These are phyloP conservation scores for Termitomyces eurrhizus DNA, from an alignment of 768 basidiomycete genomes.

Conservation along the genomic window DNA sequence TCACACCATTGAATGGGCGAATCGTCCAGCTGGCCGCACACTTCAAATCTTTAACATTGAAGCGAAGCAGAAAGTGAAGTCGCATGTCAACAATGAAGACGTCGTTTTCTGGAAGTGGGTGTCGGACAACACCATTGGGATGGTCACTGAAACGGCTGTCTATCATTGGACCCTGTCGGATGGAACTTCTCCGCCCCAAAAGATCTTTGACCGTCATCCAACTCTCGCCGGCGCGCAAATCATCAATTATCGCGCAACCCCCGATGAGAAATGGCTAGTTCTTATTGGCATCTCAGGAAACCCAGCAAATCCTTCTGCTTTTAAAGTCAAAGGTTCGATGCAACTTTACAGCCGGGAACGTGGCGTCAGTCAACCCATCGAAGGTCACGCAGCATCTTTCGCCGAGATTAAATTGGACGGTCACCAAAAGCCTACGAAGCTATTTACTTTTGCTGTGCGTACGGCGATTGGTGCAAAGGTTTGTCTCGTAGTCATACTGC, in stretches of 20 bases:
- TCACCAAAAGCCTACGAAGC: slow-evolving; percentile 76
- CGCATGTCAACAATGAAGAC: slow-evolving; percentile 91
- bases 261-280: slow-evolving; percentile 97
- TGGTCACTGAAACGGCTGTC: slow-evolving; percentile 93
- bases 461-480: slow-evolving; percentile 99
- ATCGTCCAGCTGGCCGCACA: slow-evolving; percentile 80
- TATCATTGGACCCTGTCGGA: slow-evolving; percentile 87
- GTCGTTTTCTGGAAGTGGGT: slow-evolving; percentile 99
- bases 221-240: slow-evolving; percentile 95
- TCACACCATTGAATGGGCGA: slow-evolving; percentile 12
- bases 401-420: slow-evolving; percentile 91
- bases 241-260: slow-evolving; percentile 93
- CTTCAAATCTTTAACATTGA: slow-evolving; percentile 98
- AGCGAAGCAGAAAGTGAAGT: slow-evolving; percentile 96
- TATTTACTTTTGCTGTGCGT: slow-evolving; percentile 93
- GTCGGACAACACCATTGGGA: slow-evolving; percentile 83
- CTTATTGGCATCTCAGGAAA: slow-evolving; percentile 94
- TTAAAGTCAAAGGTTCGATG: slow-evolving; percentile 99
- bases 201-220: slow-evolving; percentile 95
- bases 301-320: slow-evolving; percentile 87
- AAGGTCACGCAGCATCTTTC: slow-evolving; percentile 97
- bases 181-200: slow-evolving; percentile 74
- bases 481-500: neutral
- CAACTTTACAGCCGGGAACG: slow-evolving; percentile 93
- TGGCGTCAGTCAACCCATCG: slow-evolving; percentile 94